phyloP scores from a whole-genome alignment of 768 basidiomycete genomes.

The Crucibulum laeve region DNA sequence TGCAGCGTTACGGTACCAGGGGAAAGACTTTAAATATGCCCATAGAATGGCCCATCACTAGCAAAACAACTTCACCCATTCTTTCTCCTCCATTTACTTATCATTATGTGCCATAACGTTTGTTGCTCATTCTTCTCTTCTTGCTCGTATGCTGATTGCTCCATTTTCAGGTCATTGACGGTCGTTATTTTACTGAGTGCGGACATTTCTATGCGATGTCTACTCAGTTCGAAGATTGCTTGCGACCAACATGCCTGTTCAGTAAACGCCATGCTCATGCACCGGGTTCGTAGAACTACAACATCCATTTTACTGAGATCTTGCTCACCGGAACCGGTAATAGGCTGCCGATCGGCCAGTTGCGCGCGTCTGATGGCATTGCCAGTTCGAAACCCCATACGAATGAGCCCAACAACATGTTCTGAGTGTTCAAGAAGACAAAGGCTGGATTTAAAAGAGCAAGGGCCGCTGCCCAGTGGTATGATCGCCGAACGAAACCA shows the following conservation, averaged over 20 bases:
- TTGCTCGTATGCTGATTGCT: slow-evolving; percentile 1
- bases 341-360: slow-evolving; percentile 50
- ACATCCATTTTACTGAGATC: neutral
- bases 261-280: slow-evolving; percentile 60
- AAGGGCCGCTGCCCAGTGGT: neutral
- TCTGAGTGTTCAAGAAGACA: slow-evolving; percentile 32
- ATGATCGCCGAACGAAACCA: too few species aligned
- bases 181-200: slow-evolving; percentile 66
- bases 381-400: slow-evolving; percentile 68
- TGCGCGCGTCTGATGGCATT: slow-evolving; percentile 65
- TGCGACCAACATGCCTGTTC: slow-evolving; percentile 62
- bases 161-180: slow-evolving; percentile 61
- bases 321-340: slow-evolving; percentile 1
- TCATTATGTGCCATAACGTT: slow-evolving; percentile 73
- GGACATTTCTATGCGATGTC: slow-evolving; percentile 73
- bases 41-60: neutral
- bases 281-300: slow-evolving; percentile 33
- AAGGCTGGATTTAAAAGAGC: slow-evolving; percentile 13
- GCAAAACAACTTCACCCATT: slow-evolving; percentile 12
- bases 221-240: slow-evolving; percentile 64
- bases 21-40: neutral
- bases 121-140: slow-evolving; percentile 17
- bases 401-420: slow-evolving; percentile 54
- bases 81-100: slow-evolving; percentile 10
- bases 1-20: slow-evolving; percentile 20